Evolutionary conservation across 495 filamentous ascomycete genomes (phyloP), one percentile per base, ranked within the genome.

Genomic region (Aspergillus egyptiacus): DNA sequence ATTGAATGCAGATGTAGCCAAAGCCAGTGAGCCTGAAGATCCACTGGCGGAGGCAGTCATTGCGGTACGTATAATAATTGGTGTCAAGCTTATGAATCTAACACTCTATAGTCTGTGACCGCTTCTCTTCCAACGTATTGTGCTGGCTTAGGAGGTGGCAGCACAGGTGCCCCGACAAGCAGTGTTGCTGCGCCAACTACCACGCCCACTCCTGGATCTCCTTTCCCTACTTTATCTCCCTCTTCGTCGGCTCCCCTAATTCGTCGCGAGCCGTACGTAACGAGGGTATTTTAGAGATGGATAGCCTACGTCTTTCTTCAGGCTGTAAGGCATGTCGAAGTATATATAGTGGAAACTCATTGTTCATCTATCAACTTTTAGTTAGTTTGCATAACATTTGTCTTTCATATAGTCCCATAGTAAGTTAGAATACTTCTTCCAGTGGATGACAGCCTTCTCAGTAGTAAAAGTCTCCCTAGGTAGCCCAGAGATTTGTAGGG

Each of bases 1-100:
- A 19, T 42, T 62, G 18, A 46, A 48, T 23, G 53, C 48, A 3
- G 38, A 51, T 4, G 30, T 58, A 5, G 39, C 56, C 5, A 51
- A 49, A 22, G 43, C 48, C 0, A 32, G 31, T 18, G 47, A 48
- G 23, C 34, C 43, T 2, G 51, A 36, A 9, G 46, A 58, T 30
- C 48, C 56, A n/a, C 33, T 58, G 11, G 48, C 36, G 1, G 8
- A 48, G 13, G 32, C 25, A 15, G 38, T 42, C 9, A 54, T 58
- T 32, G 51, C 51, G 18, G 55, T 58, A 58, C 44, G 55, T 58
- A n/a, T 18, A 37, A 13, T 6, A 15, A 15, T 32, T 22, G 10
- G 17, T 15, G 13, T 5, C 0, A n/a, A 6, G 8, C 6, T 19
- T 39, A 19, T 7, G 18, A 39, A 6, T n/a, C 37, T 30, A 17